These are phyloP conservation scores for Leishmania arabica DNA, from an alignment of 208 protist species.

Conservation along the genomic window DNA sequence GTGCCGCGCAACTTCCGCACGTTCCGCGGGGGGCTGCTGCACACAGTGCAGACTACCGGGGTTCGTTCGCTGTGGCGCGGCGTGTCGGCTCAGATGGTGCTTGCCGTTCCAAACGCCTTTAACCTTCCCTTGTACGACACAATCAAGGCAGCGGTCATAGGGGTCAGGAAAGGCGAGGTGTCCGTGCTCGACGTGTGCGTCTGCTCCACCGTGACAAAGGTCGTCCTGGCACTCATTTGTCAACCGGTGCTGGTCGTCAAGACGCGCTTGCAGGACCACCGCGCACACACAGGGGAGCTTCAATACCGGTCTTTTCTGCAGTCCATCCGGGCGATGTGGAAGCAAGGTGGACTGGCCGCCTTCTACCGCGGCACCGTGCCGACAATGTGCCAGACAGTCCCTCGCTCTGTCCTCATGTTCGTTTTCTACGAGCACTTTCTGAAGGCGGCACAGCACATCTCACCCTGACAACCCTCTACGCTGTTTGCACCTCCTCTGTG, in stretches of 20 bases:
- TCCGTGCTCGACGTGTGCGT: conserved; percentile 51
- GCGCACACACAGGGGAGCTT: conserved; percentile 56
- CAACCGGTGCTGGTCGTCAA: conserved; percentile 83
- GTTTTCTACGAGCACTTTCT: conserved; percentile 87
- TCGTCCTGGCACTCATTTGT: conserved; percentile 45
- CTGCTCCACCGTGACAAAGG: conserved; percentile 72
- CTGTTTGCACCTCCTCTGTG: not conserved
- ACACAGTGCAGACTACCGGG: conserved; percentile 59
- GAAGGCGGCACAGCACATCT: conserved; percentile 17
- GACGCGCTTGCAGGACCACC: conserved; percentile 86
- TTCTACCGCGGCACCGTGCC: conserved; percentile 78
- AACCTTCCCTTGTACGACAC: conserved; percentile 86
- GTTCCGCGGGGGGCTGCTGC: conserved; percentile 59
- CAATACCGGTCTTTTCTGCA: conserved; percentile 74
- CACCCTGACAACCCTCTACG: not conserved
- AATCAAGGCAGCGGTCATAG: conserved; percentile 48
- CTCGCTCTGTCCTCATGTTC: conserved; percentile 72
- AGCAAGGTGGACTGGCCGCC: conserved; percentile 41
- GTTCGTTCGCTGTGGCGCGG: conserved; percentile 80
- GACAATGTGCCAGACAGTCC: conserved; percentile 70
- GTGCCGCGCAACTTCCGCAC: conserved; percentile 49
- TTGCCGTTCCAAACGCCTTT: conserved; percentile 82
- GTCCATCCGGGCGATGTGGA: conserved; percentile 45
- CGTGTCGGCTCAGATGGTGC: conserved; percentile 72
- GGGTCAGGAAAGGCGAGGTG: conserved; percentile 25